Evolutionary conservation across 805 yeast species (phyloP), one percentile per base, ranked within the genome.

Genomic region (Wickerhamomyces hampshirensis): DNA sequence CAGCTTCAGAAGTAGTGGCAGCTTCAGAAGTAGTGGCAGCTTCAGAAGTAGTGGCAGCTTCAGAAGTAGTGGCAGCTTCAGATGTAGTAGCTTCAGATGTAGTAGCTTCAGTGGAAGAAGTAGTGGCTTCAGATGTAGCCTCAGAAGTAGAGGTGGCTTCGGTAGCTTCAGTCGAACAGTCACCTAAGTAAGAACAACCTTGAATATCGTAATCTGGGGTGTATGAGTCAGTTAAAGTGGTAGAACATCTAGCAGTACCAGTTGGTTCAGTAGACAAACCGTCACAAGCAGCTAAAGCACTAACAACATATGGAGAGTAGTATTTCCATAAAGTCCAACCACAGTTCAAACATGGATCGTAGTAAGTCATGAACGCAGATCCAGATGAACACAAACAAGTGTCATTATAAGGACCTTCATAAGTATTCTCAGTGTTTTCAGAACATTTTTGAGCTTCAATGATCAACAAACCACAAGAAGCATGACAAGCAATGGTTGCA

Each of bases 291-390:
- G 36, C 47, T 24, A 59, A 42, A 10, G 63, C 55, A n/a, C 43
- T 30, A 3, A 46, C 37, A 34, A 61, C 43, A 47, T 42, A 58
- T 1, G 34, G 26, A n/a, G 46, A 47, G 42, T 60, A 60, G 46
- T 59, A 55, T 27, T 48, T 38, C 59, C 59, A 60, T 35, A 60
- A 41, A 43, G 63, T 60, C 65, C 63, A 60, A 28, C 65, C 66
- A 51, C 66, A 60, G 34, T 54, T 58, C 34, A 60, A 45, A 49
- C 66, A 60, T 4, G 40, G 47, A 12, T 42, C 48, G 30, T 51
- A 51, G 28, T 37, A 31, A 4, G 31, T 10, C 35, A 37, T 34
- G 46, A 50, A 53, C 19, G 58, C 12, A 66, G 34, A 23, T 10
- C 23, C 33, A 13, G 17, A 13, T 8, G 35, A 39, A 43, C 54